Base-by-base conservation (phyloP, 257 asterid species). In the Pogostemon cablin region DNA sequence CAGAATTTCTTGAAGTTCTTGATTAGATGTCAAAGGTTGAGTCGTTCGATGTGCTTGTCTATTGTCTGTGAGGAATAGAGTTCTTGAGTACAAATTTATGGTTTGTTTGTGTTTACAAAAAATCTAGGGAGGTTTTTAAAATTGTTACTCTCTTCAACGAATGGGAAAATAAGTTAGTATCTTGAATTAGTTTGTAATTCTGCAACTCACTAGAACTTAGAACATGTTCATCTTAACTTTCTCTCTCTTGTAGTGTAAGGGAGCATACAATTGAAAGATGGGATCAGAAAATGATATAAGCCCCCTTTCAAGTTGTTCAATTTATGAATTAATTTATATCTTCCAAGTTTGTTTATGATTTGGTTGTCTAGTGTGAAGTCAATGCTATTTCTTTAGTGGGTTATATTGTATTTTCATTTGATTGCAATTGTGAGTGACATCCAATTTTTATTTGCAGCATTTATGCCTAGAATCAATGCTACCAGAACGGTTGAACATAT, bases 401-500 rank as follows among this genome's bases (percentile, higher is more conserved):
- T 15, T 57, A 39, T 54, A 34, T 25, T 25, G 32, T 25, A 25
- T 25, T 25, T 25, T 62, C 34, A 5, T 53, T 11, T 40, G 41
- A 25, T 61, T 50, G 10, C 49, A 66, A 41, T 39, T 70, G 62
- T 77, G 47, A 62, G 49, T 60, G 44, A 57, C 65, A 32, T 63
- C n/a, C 6, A 5, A 11, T 67, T 75, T 42, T 12, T 75, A 55
- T 73, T 58, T 84, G 86, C 88, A 93, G 98, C 99, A 66, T 86
- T 78, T 79, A 86, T 87, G 96, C 86, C 86, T 48, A 89, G 85
- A 84, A 91, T 93, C 60, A 93, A 85, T 80, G 79, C 88, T 58
- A 70, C 64, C 61, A 91, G 99, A 84, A 63, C 83, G 38, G 79
- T 79, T 76, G 85, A 84, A 50, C 83, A 89, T 50, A 84, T 75